phyloP scores from a whole-genome alignment of 495 filamentous ascomycete species.

The Penicillium manginii region DNA sequence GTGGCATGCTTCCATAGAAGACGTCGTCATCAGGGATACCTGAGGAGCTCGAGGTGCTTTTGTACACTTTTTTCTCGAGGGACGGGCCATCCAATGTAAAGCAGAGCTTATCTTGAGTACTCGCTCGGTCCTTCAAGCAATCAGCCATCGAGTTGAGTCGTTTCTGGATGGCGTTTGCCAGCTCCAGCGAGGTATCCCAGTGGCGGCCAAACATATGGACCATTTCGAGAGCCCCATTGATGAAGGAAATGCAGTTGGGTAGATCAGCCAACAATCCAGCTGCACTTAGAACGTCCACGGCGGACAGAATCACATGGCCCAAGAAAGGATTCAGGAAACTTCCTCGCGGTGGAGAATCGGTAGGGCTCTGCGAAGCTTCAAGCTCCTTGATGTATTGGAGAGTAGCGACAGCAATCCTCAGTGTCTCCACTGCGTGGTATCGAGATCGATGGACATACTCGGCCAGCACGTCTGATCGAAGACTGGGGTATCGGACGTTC shows the following conservation, averaged over 20 bases:
- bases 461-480: slow-evolving; percentile 32
- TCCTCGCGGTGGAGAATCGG: slow-evolving; percentile 20
- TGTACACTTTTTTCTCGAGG: slow-evolving; percentile 37
- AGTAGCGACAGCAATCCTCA: slow-evolving; percentile 37
- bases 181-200: slow-evolving; percentile 37
- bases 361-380: slow-evolving; percentile 20
- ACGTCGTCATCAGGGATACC: slow-evolving; percentile 36
- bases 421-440: slow-evolving; percentile 47
- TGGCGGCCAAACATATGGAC: slow-evolving; percentile 35
- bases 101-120: slow-evolving; percentile 32
- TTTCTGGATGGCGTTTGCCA: slow-evolving; percentile 34
- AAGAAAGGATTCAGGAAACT: slow-evolving; percentile 46
- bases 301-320: slow-evolving; percentile 48
- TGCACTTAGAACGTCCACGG: slow-evolving; percentile 51
- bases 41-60: slow-evolving; percentile 18
- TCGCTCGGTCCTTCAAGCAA: slow-evolving; percentile 27
- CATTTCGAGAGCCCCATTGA: slow-evolving; percentile 46
- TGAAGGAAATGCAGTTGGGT: slow-evolving; percentile 49
- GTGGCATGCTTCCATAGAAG: slow-evolving; percentile 38
- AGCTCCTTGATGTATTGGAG: slow-evolving; percentile 30
- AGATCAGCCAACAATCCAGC: slow-evolving; percentile 38
- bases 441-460: slow-evolving; percentile 44
- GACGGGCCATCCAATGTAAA: slow-evolving; percentile 38
- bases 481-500: slow-evolving; percentile 49
- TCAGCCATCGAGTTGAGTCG: slow-evolving; percentile 36